Conservation (phyloP, 2,329 filamentous ascomycete species). For the Phialocephala subalpina region DNA sequence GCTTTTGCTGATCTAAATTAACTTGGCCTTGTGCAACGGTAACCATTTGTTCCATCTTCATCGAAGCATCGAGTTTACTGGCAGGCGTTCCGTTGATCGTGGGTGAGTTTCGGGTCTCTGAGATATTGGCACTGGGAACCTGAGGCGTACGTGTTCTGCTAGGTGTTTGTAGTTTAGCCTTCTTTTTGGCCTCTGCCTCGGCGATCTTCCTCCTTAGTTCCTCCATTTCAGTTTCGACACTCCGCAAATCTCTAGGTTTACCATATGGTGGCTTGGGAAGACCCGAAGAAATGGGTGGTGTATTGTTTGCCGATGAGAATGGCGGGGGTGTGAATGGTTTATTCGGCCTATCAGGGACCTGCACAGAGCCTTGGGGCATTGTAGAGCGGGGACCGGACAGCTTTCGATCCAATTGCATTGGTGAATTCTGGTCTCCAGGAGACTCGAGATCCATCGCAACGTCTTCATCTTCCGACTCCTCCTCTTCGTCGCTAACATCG, state of each 20-base stretch:
- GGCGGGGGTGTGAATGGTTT: slow-evolving; percentile 41
- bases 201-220: slow-evolving; percentile 58
- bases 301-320: slow-evolving; percentile 31
- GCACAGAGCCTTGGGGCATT: slow-evolving; percentile 50
- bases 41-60: slow-evolving; percentile 40
- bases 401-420: slow-evolving; percentile 31
- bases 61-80: slow-evolving; percentile 37
- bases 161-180: slow-evolving; percentile 35
- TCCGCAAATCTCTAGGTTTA: slow-evolving; percentile 51
- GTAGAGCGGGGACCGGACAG: slow-evolving; percentile 33
- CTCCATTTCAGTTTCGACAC: slow-evolving; percentile 66
- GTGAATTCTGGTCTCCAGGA: slow-evolving; percentile 56
- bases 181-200: slow-evolving; percentile 42
- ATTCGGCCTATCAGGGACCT: not conserved
- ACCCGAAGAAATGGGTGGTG: slow-evolving; percentile 34
- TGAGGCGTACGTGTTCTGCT: slow-evolving; percentile 41
- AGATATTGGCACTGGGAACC: slow-evolving; percentile 22
- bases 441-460: slow-evolving; percentile 71
- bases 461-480: slow-evolving; percentile 64
- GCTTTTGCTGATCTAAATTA: slow-evolving; percentile 35
- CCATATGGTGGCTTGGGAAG: slow-evolving; percentile 28
- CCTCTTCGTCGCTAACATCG: slow-evolving; percentile 81
- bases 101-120: slow-evolving; percentile 19
- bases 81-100: slow-evolving; percentile 19
- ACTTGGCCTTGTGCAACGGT: slow-evolving; percentile 32